phyloP scores from a whole-genome alignment of 2,329 filamentous ascomycete genomes.

The Pseudogymnoascus sp. region DNA sequence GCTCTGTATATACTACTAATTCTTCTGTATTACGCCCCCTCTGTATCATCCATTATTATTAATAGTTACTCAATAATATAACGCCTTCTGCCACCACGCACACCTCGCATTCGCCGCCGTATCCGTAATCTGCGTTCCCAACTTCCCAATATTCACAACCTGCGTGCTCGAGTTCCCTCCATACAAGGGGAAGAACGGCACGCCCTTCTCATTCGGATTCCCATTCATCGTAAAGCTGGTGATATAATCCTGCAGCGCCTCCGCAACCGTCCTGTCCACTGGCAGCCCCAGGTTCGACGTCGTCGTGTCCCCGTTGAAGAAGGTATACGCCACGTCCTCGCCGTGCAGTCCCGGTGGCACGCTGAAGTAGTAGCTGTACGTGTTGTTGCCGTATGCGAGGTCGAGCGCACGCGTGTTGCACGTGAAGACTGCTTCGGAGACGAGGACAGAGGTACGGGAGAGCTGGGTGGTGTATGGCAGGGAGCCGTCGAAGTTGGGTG shows the following conservation, averaged over 20 bases:
- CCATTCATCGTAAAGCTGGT: constrained; percentile 29
- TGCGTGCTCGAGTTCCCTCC: constrained; percentile 15
- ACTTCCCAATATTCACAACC: constrained; percentile 14
- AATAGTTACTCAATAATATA: constrained; percentile 15
- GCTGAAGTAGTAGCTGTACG: constrained; percentile 46
- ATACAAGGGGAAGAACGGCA: constrained; percentile 22
- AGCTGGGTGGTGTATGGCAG: constrained; percentile 39
- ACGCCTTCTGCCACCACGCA: constrained; percentile 28
- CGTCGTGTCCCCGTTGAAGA: constrained; percentile 36
- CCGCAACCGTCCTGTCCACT: constrained; percentile 29
- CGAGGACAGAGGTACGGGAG: constrained; percentile 35
- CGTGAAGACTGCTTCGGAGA: constrained; percentile 38
- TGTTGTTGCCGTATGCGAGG: constrained; percentile 38
- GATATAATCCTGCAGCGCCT: constrained; percentile 32
- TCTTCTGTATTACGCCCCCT: neutral
- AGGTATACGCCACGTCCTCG: constrained; percentile 45
- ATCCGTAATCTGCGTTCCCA: constrained; percentile 18
- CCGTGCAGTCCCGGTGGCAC: constrained; percentile 47
- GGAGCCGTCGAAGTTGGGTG: constrained; percentile 38
- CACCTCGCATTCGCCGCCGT: constrained; percentile 28
- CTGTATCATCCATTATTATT: neutral
- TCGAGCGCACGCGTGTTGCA: constrained; percentile 48
- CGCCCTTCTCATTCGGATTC: constrained; percentile 23
- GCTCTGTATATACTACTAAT: neutral
- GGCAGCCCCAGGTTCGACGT: constrained; percentile 19